Conservation (phyloP, 2,329 filamentous ascomycete species). For the Penicillium polonicum region DNA sequence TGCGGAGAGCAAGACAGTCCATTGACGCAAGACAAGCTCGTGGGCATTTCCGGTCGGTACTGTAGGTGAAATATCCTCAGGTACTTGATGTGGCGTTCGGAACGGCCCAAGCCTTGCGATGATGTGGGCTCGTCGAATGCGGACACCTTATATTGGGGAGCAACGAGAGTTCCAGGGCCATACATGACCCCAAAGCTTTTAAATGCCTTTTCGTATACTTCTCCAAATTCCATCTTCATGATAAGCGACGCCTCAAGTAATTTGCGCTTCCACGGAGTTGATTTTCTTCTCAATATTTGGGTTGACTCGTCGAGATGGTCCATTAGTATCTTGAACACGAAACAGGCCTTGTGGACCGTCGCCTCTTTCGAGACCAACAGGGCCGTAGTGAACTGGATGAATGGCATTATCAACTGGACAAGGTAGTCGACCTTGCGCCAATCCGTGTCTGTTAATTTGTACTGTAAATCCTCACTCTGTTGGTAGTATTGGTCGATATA, state of each 20-base stretch:
- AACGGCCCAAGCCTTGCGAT: not conserved
- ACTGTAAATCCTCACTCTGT: not conserved
- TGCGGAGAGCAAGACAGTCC: not conserved
- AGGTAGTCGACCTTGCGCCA: constrained; percentile 2
- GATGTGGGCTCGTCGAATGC: not conserved
- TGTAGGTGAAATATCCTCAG: constrained; percentile 1
- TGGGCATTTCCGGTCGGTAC: constrained; percentile 1
- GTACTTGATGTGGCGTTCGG: not conserved
- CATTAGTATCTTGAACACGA: not conserved
- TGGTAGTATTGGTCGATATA: not conserved
- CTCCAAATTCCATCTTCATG: not conserved
- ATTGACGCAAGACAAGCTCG: constrained; percentile 1
- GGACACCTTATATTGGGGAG: not conserved
- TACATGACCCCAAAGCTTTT: too few relatives aligned
- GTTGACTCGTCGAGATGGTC: not conserved
- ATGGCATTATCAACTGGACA: not conserved
- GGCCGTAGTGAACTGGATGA: not conserved
- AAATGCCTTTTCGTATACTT: too few relatives aligned
- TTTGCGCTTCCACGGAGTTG: not conserved
- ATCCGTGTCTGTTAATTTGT: not conserved
- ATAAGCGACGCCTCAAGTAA: not conserved
- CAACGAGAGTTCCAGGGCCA: too few relatives aligned
- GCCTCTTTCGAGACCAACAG: not conserved
- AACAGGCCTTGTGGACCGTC: not conserved
- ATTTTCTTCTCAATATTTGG: not conserved